Evolutionary conservation across 768 basidiomycete species (phyloP).

Genomic region (Calocybe cyanea): DNA sequence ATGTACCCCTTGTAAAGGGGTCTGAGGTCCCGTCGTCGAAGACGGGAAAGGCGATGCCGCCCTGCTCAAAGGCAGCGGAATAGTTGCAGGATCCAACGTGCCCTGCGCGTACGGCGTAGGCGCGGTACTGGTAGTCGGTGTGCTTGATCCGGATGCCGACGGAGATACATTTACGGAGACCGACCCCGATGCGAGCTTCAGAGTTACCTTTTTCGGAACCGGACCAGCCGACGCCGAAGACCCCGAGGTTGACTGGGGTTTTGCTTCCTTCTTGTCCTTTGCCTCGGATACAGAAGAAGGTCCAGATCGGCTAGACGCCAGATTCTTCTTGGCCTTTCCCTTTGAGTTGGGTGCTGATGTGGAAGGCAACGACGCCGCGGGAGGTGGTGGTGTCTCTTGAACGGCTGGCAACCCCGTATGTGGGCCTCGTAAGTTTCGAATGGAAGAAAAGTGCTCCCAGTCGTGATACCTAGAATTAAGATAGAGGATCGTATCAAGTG

Average conservation of each 20-base stretch:
- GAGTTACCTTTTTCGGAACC: conserved; percentile 22
- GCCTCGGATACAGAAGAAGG: too few relatives aligned
- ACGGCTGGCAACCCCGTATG: conserved; percentile 72
- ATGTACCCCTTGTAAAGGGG: neutral
- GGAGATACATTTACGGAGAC: neutral
- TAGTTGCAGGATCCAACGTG: conserved; percentile 14
- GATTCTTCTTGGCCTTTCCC: conserved; percentile 19
- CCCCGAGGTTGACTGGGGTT: neutral
- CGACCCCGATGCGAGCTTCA: conserved; percentile 20
- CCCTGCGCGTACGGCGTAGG: conserved; percentile 9
- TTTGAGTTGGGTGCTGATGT: conserved; percentile 19
- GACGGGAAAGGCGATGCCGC: conserved; percentile 9
- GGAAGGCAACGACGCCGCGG: conserved; percentile 26
- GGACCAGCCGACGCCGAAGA: neutral
- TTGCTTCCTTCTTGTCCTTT: neutral
- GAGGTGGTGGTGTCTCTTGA: conserved; percentile 41
- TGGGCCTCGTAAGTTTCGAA: conserved; percentile 82
- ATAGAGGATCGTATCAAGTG: neutral
- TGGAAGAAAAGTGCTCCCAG: conserved; percentile 95
- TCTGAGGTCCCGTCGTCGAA: conserved; percentile 4
- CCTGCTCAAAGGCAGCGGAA: conserved; percentile 11
- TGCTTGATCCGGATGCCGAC: conserved; percentile 4
- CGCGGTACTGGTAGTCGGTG: neutral
- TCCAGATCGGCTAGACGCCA: neutral
- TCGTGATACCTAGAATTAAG: conserved; percentile 66